These are phyloP conservation scores for Acer saccharum DNA, from an alignment of 345 rosid species.

Conservation along the genomic window DNA sequence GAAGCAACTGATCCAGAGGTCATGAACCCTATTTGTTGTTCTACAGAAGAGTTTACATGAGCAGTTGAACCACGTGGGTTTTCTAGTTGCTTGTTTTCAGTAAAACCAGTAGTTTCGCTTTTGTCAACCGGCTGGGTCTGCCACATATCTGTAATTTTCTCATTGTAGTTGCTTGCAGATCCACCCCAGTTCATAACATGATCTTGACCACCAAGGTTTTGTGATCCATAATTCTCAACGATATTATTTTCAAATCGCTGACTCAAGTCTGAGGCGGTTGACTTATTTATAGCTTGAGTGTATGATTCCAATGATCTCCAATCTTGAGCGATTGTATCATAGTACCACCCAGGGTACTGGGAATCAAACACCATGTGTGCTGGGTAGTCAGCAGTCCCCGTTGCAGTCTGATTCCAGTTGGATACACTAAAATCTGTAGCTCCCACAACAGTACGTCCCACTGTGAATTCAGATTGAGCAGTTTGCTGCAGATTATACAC, in stretches of 20 bases:
- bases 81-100: slow-evolving; percentile 18
- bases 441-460: slow-evolving; percentile 23
- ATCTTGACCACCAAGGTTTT: not conserved
- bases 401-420: slow-evolving; percentile 34
- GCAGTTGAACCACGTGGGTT: slow-evolving; percentile 8
- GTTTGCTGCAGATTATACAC: slow-evolving; percentile 32
- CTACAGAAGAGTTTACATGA: slow-evolving; percentile 15
- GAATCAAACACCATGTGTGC: slow-evolving; percentile 45
- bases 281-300: slow-evolving; percentile 15
- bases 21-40: slow-evolving; percentile 22
- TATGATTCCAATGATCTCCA: slow-evolving; percentile 39
- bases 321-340: slow-evolving; percentile 34
- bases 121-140: not conserved
- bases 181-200: slow-evolving; percentile 9
- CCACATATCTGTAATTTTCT: slow-evolving; percentile 2
- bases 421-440: slow-evolving; percentile 26
- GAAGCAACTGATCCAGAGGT: slow-evolving; percentile 31
- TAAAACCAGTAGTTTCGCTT: slow-evolving; percentile 21
- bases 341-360: slow-evolving; percentile 50
- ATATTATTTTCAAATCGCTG: slow-evolving; percentile 28
- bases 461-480: slow-evolving; percentile 32
- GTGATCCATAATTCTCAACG: slow-evolving; percentile 12
- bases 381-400: slow-evolving; percentile 33
- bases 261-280: slow-evolving; percentile 17
- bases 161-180: not conserved